Evolutionary conservation across 1,284 basidiomycete species (phyloP).

Genomic region (Heterobasidion parviporum): DNA sequence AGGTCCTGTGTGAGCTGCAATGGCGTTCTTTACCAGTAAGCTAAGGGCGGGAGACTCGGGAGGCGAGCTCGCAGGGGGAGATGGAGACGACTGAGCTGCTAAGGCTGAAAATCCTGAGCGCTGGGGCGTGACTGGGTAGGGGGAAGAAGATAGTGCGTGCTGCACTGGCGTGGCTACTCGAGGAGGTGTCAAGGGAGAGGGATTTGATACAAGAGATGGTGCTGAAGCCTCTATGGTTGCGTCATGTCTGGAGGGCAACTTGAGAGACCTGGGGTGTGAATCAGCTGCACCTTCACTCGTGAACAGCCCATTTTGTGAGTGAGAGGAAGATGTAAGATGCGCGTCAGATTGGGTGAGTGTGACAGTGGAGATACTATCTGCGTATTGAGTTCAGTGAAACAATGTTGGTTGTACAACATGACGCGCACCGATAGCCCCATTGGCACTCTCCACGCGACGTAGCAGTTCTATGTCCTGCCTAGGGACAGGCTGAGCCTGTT

Average conservation of each 20-base stretch:
- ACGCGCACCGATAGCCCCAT: not conserved
- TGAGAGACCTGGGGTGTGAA: no score
- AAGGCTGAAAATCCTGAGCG: not conserved
- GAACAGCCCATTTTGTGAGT: no score
- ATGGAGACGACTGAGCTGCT: not conserved
- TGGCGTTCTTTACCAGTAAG: not conserved
- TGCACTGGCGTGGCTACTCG: not conserved
- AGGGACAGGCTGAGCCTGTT: constrained; percentile 13
- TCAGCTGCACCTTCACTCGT: no score
- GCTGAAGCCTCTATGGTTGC: no score
- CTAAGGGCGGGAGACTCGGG: not conserved
- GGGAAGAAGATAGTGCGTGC: not conserved
- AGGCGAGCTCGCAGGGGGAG: not conserved
- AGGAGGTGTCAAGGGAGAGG: no score
- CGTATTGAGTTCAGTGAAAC: not conserved
- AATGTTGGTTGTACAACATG: not conserved
- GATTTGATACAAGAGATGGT: not conserved
- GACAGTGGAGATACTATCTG: not conserved
- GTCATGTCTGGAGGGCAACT: no score
- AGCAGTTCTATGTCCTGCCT: constrained; percentile 10
- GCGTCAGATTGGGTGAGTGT: not conserved
- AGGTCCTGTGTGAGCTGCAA: not conserved
- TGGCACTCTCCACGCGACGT: not conserved
- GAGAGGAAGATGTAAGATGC: no score
- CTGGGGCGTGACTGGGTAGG: not conserved